Base-by-base conservation (phyloP, 495 filamentous ascomycete species). In the Lepidopterella palustris region DNA sequence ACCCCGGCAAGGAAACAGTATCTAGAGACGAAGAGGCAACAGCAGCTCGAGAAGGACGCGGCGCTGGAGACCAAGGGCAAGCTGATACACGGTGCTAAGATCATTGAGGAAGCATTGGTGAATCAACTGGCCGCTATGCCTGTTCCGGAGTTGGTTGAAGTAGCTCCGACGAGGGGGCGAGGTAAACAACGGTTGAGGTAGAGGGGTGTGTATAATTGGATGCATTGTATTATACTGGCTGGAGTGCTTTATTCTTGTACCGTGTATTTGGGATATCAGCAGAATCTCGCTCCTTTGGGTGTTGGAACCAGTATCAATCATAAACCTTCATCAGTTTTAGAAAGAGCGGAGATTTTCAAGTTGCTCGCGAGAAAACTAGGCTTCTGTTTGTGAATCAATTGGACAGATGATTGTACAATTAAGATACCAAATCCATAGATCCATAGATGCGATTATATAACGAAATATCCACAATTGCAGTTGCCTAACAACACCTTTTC, bases 1-100 rank as follows among this genome's bases (percentile, higher is more conserved):
- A 90, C 84, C 4, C 76, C 82, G 56, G 78, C 84, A 73, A 80
- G 89, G 61, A 83, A 77, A 70, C 70, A 76, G 65, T 78, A 85
- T 68, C 72, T 97, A 48, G 80, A 80, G 40, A 82, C 77, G 32
- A 74, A 77, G 35, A 81, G 88, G 39, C 68, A 75, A 45, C 69
- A 82, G 68, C 69, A 77, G 15, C 61, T 74, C 51, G 50, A 77
- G 47, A 64, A 74, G 31, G 84, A 87, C 51, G 64, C 77, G 57
- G 40, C 68, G 58, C 80, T 74, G 64, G 69, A 68, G 52, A 67
- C 78, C 52, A 61, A 71, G 42, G 82, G 81, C 11, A 61, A 58
- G 47, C 50, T 87, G 50, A 63, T 88, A 10, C 77, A 85, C 68
- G 86, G 86, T 10, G 69, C 71, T 18, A 63, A 75, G 67, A 68